Evolutionary conservation across 441 rosid genomes (phyloP).

Genomic region (Mallotus japonicus): DNA sequence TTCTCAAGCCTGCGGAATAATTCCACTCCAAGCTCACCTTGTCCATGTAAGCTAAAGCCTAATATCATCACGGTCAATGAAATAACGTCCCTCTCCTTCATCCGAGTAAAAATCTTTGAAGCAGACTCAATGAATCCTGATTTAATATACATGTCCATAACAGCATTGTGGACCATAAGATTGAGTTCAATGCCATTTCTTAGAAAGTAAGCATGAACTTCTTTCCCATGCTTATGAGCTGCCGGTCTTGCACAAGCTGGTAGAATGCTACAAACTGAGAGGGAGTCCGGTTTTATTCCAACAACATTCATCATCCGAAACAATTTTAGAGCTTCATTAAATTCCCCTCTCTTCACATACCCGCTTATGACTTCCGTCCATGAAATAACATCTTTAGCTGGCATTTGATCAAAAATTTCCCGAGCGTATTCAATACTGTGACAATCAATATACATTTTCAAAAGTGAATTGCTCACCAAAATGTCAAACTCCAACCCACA

Average conservation of each 20-base stretch:
- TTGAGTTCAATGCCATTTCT: conserved; percentile 36
- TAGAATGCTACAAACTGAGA: conserved; percentile 34
- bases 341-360: conserved; percentile 40
- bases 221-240: conserved; percentile 45
- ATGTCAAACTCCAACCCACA: conserved; percentile 39
- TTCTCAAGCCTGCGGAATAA: conserved; percentile 39
- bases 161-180: conserved; percentile 37
- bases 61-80: conserved; percentile 52
- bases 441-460: conserved; percentile 48
- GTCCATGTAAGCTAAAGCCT: conserved; percentile 46
- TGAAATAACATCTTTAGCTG: conserved; percentile 41
- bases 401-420: conserved; percentile 37
- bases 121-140: conserved; percentile 42
- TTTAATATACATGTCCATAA: conserved; percentile 51
- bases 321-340: conserved; percentile 47
- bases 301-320: conserved; percentile 38
- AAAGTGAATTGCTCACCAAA: conserved; percentile 46
- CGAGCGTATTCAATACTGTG: conserved; percentile 32
- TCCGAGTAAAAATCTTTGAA: conserved; percentile 30
- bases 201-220: conserved; percentile 45
- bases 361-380: conserved; percentile 44
- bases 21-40: conserved; percentile 41
- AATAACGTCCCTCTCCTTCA: conserved; percentile 37
- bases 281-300: conserved; percentile 38
- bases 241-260: conserved; percentile 52